Base-by-base conservation (phyloP, 495 filamentous ascomycete genomes). In the Penicillium taxi region DNA sequence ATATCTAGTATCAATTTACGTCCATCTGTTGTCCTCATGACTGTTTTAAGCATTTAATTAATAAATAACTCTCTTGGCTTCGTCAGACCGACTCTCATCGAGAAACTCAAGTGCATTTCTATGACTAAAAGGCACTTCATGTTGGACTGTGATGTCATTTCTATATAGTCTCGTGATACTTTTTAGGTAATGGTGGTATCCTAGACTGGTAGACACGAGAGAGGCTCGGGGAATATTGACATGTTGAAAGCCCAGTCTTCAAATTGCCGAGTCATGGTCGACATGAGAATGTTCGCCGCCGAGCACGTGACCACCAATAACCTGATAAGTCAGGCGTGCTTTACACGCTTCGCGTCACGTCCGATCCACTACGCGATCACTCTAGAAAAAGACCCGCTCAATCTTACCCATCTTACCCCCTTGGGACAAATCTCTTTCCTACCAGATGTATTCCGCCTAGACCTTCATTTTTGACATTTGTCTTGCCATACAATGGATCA, bases 401-500 rank as follows among this genome's bases (percentile, higher is more conserved):
- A 23, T n/a, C n/a, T 28, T 36, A 26, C 36, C 32, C 37, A 48
- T 45, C 48, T 48, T 48, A 44, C 45, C 45, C 49, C 45, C 50
- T 53, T 55, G 27, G 48, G 42, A 37, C 31, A 27, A 41, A 39
- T 50, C 43, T 44, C 45, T 48, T 50, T 42, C 37, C 31, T n/a
- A n/a, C 34, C 35, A 24, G 34, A 53, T 53, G 48, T 40, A 26
- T 45, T 26, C 26, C 26, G 15, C 42, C 38, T 20, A n/a, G 13
- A 4, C 26, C 14, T n/a, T 19, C 41, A 26, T 29, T 12, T 36
- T 38, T n/a, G 32, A 29, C 45, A 18, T 45, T 41, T 42, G 9
- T 46, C 20, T 39, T 40, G 46, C 46, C 36, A 35, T 51, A 64
- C 51, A 56, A 67, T 67, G 64, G 50, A 52, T 48, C 32, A 34